These are phyloP conservation scores for Ministeria vibrans DNA, from an alignment of 78 protist species.

Conservation along the genomic window DNA sequence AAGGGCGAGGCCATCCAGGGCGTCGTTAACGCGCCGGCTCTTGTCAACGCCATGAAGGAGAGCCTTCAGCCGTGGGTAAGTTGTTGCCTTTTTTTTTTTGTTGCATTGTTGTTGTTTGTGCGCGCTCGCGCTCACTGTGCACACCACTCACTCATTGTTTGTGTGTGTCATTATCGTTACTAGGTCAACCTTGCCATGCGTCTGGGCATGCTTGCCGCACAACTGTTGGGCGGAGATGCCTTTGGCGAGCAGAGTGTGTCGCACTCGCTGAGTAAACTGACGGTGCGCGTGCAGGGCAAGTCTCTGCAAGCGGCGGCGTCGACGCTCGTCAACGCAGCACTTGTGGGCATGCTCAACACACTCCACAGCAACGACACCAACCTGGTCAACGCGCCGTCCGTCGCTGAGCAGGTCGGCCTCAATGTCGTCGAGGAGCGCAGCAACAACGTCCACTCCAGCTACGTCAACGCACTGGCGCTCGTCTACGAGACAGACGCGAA, in stretches of 20 bases:
- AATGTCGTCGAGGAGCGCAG: neutral
- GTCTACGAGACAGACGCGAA: neutral
- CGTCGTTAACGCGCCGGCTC: slow-evolving; percentile 27
- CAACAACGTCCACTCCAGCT: neutral
- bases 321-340: neutral
- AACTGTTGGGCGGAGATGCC: slow-evolving; percentile 13
- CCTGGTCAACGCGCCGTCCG: slow-evolving; percentile 19
- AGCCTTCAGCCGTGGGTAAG: slow-evolving; percentile 21
- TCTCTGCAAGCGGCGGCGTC: neutral
- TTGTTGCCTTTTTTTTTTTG: too few species aligned
- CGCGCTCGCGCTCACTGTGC: too few species aligned
- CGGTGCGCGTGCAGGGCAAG: neutral
- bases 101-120: too few species aligned
- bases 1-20: neutral
- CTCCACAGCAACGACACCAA: neutral
- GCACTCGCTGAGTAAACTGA: neutral
- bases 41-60: neutral
- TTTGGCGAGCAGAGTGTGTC: neutral
- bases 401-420: slow-evolving; percentile 4
- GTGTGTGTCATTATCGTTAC: too few species aligned
- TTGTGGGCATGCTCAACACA: slow-evolving; percentile 15
- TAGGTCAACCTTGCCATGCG: neutral
- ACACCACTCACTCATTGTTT: too few species aligned
- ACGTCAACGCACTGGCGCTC: neutral
- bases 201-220: slow-evolving; percentile 18